A percentile compares a stretch with the other conserved stretches of the same genome.
These are phyloP conservation scores for Rhodofomes roseus DNA, from an alignment of 1,284 basidiomycete species.

Conservation along the genomic window DNA sequence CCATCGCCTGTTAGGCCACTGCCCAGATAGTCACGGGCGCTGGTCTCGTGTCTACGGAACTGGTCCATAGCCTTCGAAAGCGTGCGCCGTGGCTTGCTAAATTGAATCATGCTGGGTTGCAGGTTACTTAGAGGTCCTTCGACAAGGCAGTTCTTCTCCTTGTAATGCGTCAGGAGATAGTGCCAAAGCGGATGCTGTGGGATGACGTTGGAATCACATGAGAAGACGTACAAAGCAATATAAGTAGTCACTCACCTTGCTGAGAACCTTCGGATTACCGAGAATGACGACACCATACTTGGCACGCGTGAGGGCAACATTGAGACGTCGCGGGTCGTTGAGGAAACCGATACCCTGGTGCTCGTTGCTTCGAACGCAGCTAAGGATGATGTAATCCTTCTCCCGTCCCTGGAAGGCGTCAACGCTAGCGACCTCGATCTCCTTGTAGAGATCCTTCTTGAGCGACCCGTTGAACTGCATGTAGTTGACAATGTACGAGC, in stretches of 20 bases:
- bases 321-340: conserved; percentile 94
- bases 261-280: conserved; percentile 97
- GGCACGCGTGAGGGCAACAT: conserved; percentile 95
- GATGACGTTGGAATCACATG: conserved; percentile 15
- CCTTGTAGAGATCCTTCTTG: conserved; percentile 99
- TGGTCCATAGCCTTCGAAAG: conserved; percentile 86
- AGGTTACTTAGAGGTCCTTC: conserved; percentile 97
- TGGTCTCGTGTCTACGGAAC: conserved; percentile 87
- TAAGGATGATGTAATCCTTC: conserved; percentile 99
- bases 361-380: conserved; percentile 98
- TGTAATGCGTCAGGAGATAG: conserved; percentile 97
- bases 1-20: conserved; percentile 43
- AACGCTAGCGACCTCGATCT: conserved; percentile 98
- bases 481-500: conserved; percentile 98
- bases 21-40: conserved; percentile 67
- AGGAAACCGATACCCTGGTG: conserved; percentile 99
- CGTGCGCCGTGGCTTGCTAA: conserved; percentile 90
- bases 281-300: conserved; percentile 98
- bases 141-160: conserved; percentile 91
- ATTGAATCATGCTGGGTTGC: conserved; percentile 98
- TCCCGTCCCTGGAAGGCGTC: conserved; percentile 99
- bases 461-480: conserved; percentile 99
- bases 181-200: conserved; percentile 92
- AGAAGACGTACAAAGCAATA: conserved; percentile 5
- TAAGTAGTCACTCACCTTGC: conserved; percentile 69